Conservation (phyloP, 2,329 filamentous ascomycete species). For the Alternaria rosae region DNA sequence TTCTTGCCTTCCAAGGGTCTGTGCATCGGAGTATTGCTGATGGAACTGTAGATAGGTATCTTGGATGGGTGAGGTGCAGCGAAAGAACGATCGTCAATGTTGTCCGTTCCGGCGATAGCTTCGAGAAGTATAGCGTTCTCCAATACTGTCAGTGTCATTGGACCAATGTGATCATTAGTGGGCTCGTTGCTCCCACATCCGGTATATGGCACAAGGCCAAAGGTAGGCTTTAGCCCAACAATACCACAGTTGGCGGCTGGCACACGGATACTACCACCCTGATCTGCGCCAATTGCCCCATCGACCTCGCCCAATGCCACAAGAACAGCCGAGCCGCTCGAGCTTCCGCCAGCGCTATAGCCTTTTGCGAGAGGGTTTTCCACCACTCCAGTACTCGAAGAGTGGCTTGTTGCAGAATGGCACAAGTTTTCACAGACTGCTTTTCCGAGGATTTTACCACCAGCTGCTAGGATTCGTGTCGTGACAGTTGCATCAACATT, state of each 20-base stretch:
- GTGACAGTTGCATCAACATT: slow-evolving; percentile 41
- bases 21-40: slow-evolving; percentile 17
- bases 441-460: slow-evolving; percentile 37
- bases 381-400: slow-evolving; percentile 52
- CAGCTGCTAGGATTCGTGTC: slow-evolving; percentile 39
- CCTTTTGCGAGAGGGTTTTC: slow-evolving; percentile 56
- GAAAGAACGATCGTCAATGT: slow-evolving; percentile 55
- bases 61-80: slow-evolving; percentile 38
- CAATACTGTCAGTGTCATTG: slow-evolving; percentile 54
- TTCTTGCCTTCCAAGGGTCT: slow-evolving; percentile 36
- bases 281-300: slow-evolving; percentile 58
- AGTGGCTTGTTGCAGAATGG: slow-evolving; percentile 40
- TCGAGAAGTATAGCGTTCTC: slow-evolving; percentile 56
- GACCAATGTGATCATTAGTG: slow-evolving; percentile 60
- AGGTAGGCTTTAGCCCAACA: slow-evolving; percentile 62
- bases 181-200: slow-evolving; percentile 59
- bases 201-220: slow-evolving; percentile 62
- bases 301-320: slow-evolving; percentile 56
- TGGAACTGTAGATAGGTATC: slow-evolving; percentile 37
- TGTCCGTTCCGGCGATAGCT: slow-evolving; percentile 59
- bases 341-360: slow-evolving; percentile 61
- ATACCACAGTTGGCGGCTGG: slow-evolving; percentile 50
- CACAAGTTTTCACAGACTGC: slow-evolving; percentile 46
- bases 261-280: slow-evolving; percentile 58
- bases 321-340: slow-evolving; percentile 57